Base-by-base conservation (phyloP, 352 stramenopile genomes). In the Elongisporangium undulatum region DNA sequence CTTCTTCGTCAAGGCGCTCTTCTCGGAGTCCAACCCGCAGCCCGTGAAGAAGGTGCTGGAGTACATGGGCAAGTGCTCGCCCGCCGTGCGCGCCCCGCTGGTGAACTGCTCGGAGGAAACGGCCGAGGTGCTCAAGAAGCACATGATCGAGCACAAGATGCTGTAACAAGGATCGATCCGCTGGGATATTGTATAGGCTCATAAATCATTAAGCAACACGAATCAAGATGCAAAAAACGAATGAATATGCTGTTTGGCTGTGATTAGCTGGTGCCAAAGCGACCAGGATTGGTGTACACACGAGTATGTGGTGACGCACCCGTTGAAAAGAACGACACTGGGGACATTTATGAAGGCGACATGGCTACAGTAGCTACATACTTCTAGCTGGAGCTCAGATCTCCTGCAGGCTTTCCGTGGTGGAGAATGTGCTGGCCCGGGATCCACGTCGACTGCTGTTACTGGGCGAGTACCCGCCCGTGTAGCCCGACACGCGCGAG, bases 11-110 rank as follows among this genome's bases (percentile, higher is more conserved):
- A 97, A 97, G 77, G 78, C 83, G 23, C 85, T 97, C 24, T 97
- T 97, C 69, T 87, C 84, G 38, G 89, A 97, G 59, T 89, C 89
- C 51, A 97, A 97, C 73, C 90, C 90, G 59, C 89, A 97, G 72
- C 90, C 90, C n/a, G 73, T 95, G 57, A 97, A 97, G 76, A 92
- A 95, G 66, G 74, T 89, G 41, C 82, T 96, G 69, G 79, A 95
- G 71, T 67, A 95, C 26, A 72, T 95, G 51, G 89, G 89, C 72
- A 95, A 95, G 76, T 95, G 85, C 71, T 72, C 82, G 16, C 58
- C 83, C 57, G 63, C 81, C 26, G 85, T 91, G 57, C 86, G 89
- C 19, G 71, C 87, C 10, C 89, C 89, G 19, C 74, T 97, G 26
- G 78, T 89, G 24, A 63, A 83, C 56, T 93, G 89, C 57, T 79